phyloP scores from a whole-genome alignment of 768 basidiomycete species.

The Clathrus columnatus region DNA sequence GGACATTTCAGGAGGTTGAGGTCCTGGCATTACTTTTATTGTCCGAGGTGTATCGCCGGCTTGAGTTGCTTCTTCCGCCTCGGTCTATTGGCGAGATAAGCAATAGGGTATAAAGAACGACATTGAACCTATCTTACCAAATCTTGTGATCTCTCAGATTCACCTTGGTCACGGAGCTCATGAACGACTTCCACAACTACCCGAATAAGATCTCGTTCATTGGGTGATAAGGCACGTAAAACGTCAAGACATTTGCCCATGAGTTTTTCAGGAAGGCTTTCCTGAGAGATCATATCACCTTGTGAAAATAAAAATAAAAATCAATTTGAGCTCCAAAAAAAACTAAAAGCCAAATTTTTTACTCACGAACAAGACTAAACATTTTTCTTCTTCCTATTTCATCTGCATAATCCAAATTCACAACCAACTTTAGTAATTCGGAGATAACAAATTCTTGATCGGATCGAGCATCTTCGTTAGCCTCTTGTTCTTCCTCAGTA shows the following conservation, averaged over 20 bases:
- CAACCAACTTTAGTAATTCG: constrained; percentile 72
- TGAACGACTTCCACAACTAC: constrained; percentile 84
- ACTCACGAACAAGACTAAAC: constrained; percentile 76
- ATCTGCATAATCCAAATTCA: constrained; percentile 82
- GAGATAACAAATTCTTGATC: constrained; percentile 62
- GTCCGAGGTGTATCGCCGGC: constrained; percentile 23
- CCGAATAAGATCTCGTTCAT: constrained; percentile 78
- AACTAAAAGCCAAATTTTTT: background rate
- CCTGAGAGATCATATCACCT: constrained; percentile 78
- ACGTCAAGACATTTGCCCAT: constrained; percentile 77
- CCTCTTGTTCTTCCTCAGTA: constrained; percentile 32
- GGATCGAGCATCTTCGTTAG: constrained; percentile 38
- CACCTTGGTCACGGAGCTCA: constrained; percentile 55
- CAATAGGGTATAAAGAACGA: constrained; percentile 12
- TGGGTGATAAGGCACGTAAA: constrained; percentile 57
- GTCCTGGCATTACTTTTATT: constrained; percentile 23
- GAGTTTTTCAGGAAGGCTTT: constrained; percentile 57
- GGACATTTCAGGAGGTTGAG: constrained; percentile 33
- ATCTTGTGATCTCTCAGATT: constrained; percentile 33
- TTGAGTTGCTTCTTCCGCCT: constrained; percentile 13
- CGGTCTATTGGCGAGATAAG: background rate
- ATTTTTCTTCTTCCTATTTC: constrained; percentile 86
- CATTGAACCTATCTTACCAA: constrained; percentile 15
- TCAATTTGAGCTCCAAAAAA: background rate
- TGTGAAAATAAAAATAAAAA: constrained; percentile 4